Evolutionary conservation across 768 basidiomycete genomes (phyloP).

Genomic region (Suillus hirtellus): DNA sequence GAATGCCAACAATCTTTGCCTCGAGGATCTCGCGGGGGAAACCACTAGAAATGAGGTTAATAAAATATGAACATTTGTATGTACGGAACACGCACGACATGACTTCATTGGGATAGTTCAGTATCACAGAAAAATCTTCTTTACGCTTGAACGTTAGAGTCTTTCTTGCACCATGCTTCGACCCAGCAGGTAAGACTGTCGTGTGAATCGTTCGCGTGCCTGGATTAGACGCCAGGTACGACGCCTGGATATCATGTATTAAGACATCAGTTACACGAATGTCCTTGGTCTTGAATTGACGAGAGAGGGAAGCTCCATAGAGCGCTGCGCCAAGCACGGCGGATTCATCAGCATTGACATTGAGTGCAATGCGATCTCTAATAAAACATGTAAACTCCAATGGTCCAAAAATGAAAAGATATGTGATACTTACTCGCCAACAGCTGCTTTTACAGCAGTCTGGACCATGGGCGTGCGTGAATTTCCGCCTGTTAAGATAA

Average conservation of each 20-base stretch:
- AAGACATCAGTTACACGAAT: conserved; percentile 80
- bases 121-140: conserved; percentile 76
- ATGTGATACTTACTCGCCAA: conserved; percentile 65
- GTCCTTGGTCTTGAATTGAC: conserved; percentile 94
- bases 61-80: conserved; percentile 8
- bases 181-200: conserved; percentile 73
- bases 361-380: conserved; percentile 84
- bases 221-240: conserved; percentile 66
- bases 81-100: conserved; percentile 51
- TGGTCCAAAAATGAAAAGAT: neutral
- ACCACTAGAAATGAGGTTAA: conserved; percentile 41
- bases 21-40: conserved; percentile 76
- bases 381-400: conserved; percentile 7
- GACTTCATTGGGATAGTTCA: conserved; percentile 71
- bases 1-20: conserved; percentile 69
- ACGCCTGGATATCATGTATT: conserved; percentile 74
- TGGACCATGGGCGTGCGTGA: conserved; percentile 94
- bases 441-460: conserved; percentile 69
- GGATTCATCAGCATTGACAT: conserved; percentile 97
- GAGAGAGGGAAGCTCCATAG: conserved; percentile 83
- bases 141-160: conserved; percentile 83
- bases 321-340: conserved; percentile 92
- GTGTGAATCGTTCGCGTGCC: conserved; percentile 68
- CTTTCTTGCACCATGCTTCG: conserved; percentile 81
- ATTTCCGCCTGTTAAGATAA: conserved; percentile 91